A percentile compares a stretch with the other conserved stretches of the same genome.
phyloP scores from a whole-genome alignment of 306 rosid species.

The Gillenia trifoliata region DNA sequence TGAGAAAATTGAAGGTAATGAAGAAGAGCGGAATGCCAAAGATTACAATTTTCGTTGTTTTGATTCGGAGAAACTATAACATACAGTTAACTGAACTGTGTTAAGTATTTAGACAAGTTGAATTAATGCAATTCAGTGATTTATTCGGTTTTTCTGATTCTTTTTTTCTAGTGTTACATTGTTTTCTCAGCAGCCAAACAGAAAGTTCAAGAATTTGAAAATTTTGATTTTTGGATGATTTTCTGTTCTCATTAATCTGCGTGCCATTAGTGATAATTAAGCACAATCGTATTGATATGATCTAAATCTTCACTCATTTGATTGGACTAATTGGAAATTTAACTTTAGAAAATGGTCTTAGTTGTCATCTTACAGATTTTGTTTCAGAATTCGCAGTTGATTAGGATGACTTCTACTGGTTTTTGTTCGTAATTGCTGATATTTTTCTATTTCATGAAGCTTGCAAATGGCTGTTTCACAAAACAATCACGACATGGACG shows the following conservation, averaged over 20 bases:
- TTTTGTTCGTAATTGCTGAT: background rate
- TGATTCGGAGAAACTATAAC: background rate
- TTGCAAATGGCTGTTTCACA: constrained; percentile 60
- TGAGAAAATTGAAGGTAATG: constrained; percentile 8
- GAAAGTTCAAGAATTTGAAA: background rate
- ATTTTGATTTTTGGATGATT: background rate
- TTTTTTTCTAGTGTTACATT: background rate
- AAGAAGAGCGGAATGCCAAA: background rate
- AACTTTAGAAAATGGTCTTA: background rate
- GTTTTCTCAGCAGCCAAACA: no score
- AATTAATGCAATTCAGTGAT: constrained; percentile 5
- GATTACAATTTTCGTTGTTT: background rate
- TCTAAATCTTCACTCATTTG: constrained; percentile 3
- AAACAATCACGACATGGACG: constrained; percentile 54
- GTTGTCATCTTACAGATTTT: background rate
- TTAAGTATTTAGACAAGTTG: constrained; percentile 25
- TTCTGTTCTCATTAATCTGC: background rate
- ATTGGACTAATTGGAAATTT: background rate
- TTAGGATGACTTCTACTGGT: constrained; percentile 19
- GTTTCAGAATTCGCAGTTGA: background rate
- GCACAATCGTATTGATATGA: background rate
- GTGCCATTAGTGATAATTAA: background rate
- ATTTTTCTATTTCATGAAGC: constrained; percentile 16
- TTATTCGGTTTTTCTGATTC: background rate
- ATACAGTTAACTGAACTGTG: background rate